Evolutionary conservation across 148 eudicot genomes (phyloP).

Genomic region (Fagopyrum esculentum): DNA sequence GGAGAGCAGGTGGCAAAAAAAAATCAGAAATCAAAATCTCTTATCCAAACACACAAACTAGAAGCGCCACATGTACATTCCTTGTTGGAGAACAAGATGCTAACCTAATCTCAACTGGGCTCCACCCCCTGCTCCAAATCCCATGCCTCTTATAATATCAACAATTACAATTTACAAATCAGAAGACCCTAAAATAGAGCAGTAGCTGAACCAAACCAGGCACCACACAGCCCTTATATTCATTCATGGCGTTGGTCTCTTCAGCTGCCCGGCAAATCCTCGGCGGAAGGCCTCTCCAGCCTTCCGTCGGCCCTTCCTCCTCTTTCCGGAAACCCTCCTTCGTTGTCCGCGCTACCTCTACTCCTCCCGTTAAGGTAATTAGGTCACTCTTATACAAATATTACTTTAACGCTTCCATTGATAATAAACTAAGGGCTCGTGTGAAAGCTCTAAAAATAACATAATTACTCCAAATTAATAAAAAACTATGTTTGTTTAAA

Average conservation of each 20-base stretch:
- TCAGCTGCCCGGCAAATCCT: constrained; percentile 64
- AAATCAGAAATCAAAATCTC: constrained; percentile 1
- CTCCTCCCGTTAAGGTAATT: constrained; percentile 89
- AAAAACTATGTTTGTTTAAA: too few relatives aligned
- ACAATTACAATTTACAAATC: background rate
- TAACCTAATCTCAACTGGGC: constrained; percentile 5
- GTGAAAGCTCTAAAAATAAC: too few relatives aligned
- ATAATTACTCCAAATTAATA: too few relatives aligned
- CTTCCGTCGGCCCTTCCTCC: constrained; percentile 22
- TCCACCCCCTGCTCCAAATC: background rate
- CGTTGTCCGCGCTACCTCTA: constrained; percentile 69
- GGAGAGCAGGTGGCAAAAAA: background rate
- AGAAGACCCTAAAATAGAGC: background rate
- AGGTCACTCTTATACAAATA: too few relatives aligned
- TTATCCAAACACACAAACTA: constrained; percentile 1
- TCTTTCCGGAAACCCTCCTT: constrained; percentile 57
- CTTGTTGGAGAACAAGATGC: constrained; percentile 14
- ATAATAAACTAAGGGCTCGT: background rate
- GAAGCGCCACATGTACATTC: constrained; percentile 8
- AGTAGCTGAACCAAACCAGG: background rate
- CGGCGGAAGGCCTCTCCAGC: constrained; percentile 36
- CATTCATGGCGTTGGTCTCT: constrained; percentile 45
- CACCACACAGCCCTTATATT: background rate
- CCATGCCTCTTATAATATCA: constrained; percentile 13
- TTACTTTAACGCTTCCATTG: too few relatives aligned